phyloP scores from a whole-genome alignment of 2,329 filamentous ascomycete genomes.

The Aureobasidium pullulans region DNA sequence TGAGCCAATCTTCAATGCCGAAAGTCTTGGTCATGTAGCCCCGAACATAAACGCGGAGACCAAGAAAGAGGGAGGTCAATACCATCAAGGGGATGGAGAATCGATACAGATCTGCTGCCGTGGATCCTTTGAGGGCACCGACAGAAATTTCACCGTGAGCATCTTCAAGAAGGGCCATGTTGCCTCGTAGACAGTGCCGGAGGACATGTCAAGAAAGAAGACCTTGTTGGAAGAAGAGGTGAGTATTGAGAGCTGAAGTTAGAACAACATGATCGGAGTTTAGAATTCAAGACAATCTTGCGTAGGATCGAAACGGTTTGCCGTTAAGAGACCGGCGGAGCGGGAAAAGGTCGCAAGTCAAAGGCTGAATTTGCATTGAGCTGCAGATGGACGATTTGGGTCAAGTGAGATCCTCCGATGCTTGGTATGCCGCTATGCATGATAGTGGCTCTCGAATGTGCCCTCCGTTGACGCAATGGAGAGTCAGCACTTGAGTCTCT shows the following conservation, averaged over 20 bases:
- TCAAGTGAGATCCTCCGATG: neutral
- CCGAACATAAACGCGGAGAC: conserved; percentile 13
- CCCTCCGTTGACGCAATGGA: neutral
- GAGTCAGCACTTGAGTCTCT: no score
- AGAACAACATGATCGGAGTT: neutral
- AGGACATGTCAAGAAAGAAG: neutral
- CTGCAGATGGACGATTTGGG: neutral
- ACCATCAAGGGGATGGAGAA: neutral
- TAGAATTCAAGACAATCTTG: neutral
- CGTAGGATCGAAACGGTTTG: neutral
- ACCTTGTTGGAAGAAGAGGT: neutral
- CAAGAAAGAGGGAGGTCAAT: conserved; percentile 1
- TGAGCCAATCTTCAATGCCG: conserved; percentile 12
- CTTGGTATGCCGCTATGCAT: neutral
- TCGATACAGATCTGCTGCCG: neutral
- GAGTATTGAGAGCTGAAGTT: neutral
- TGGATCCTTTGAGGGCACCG: neutral
- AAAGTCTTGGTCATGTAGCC: conserved; percentile 13
- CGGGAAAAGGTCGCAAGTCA: neutral
- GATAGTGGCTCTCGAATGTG: neutral
- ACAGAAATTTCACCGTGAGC: neutral
- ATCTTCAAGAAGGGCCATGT: neutral
- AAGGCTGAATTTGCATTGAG: neutral
- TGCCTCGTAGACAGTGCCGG: neutral
- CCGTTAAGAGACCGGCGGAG: neutral